Evolutionary conservation across 805 yeast species (phyloP).

Genomic region (Candida gorgasii): DNA sequence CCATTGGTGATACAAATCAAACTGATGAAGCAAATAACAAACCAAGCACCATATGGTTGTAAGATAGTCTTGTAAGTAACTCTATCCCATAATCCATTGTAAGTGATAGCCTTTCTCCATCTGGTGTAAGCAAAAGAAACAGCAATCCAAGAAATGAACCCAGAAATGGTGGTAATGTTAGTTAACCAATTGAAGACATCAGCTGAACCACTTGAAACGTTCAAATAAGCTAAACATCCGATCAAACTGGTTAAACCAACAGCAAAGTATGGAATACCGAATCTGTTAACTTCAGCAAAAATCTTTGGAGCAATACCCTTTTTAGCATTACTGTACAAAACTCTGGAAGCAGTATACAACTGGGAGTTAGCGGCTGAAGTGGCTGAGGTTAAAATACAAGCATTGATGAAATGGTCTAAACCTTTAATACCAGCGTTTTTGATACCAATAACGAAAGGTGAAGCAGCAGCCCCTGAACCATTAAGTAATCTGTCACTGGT

Average conservation of each 20-base stretch:
- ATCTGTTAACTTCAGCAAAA: slow-evolving; percentile 36
- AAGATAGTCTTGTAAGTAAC: slow-evolving; percentile 56
- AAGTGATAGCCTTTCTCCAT: slow-evolving; percentile 63
- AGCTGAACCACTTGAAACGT: slow-evolving; percentile 53
- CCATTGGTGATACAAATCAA: slow-evolving; percentile 71
- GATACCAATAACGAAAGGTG: slow-evolving; percentile 67
- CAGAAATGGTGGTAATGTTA: slow-evolving; percentile 65
- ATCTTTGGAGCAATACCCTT: slow-evolving; percentile 41
- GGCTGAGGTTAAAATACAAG: slow-evolving; percentile 60
- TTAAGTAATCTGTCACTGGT: slow-evolving; percentile 24
- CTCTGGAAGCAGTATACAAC: slow-evolving; percentile 44
- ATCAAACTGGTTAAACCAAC: slow-evolving; percentile 35
- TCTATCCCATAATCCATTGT: slow-evolving; percentile 54
- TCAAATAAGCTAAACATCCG: slow-evolving; percentile 53
- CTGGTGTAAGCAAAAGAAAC: slow-evolving; percentile 55
- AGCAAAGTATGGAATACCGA: slow-evolving; percentile 44
- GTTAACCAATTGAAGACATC: slow-evolving; percentile 64
- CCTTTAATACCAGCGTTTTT: slow-evolving; percentile 60
- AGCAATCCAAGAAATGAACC: slow-evolving; percentile 64
- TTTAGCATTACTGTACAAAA: slow-evolving; percentile 40
- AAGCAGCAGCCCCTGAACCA: slow-evolving; percentile 50
- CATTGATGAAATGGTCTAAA: slow-evolving; percentile 62
- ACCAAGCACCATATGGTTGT: slow-evolving; percentile 61
- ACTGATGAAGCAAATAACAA: slow-evolving; percentile 49
- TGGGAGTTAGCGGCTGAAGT: slow-evolving; percentile 47